Evolutionary conservation across 1,284 basidiomycete species (phyloP).

Genomic region (Ustilago cynodontis): DNA sequence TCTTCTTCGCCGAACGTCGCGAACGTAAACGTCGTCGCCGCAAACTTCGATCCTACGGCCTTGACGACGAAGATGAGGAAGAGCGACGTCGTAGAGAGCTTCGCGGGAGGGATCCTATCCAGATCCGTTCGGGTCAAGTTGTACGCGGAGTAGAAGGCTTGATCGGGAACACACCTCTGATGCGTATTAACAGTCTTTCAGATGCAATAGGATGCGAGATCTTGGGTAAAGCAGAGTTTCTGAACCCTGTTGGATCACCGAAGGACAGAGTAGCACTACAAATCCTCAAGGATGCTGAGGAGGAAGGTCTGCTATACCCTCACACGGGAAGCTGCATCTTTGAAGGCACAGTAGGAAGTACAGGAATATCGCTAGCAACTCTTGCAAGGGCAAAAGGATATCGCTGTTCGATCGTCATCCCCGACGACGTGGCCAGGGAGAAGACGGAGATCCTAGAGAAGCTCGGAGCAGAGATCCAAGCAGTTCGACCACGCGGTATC

Average conservation of each 20-base stretch:
- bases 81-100: conserved; percentile 36
- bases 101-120: conserved; percentile 37
- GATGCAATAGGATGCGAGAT: conserved; percentile 92
- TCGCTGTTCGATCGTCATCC: conserved; percentile 68
- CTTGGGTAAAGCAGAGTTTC: conserved; percentile 94
- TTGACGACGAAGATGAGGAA: conserved; percentile 48
- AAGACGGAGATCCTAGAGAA: conserved; percentile 86
- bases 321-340: conserved; percentile 93
- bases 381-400: conserved; percentile 78
- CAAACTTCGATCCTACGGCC: conserved; percentile 33
- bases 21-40: conserved; percentile 40
- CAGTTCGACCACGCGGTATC: conserved; percentile 70
- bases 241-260: conserved; percentile 97
- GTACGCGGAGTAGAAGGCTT: conserved; percentile 61
- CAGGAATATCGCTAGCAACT: conserved; percentile 95
- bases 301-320: conserved; percentile 83
- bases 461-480: conserved; percentile 87
- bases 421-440: conserved; percentile 79
- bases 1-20: conserved; percentile 52
- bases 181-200: conserved; percentile 91
- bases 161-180: conserved; percentile 85
- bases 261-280: conserved; percentile 95
- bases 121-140: conserved; percentile 53
- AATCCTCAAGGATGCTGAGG: conserved; percentile 85
- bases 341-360: conserved; percentile 96